Evolutionary conservation across 129 eudicot genomes (phyloP).

Genomic region (Cynara cardunculus): DNA sequence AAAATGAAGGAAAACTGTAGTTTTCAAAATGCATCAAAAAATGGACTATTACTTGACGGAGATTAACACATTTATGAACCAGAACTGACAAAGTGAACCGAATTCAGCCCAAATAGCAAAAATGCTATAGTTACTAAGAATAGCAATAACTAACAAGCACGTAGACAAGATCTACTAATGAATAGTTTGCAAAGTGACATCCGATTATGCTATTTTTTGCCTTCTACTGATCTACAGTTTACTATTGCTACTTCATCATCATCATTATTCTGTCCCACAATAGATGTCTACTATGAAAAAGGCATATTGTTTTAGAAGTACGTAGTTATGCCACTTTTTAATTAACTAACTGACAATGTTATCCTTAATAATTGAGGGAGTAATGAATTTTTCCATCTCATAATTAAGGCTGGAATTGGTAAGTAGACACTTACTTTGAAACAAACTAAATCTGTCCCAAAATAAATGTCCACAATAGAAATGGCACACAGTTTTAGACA

Average conservation of each 20-base stretch:
- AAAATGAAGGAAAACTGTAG: not conserved
- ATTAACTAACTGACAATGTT: not conserved
- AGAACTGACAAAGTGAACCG: not conserved
- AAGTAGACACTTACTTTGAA: not conserved
- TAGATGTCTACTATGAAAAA: not conserved
- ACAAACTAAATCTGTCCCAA: not conserved
- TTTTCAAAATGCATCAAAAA: not conserved
- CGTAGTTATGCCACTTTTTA: not conserved
- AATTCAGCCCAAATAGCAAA: not conserved
- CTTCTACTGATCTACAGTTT: not conserved
- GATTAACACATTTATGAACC: not conserved
- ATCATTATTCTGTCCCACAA: no score
- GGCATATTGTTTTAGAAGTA: not conserved
- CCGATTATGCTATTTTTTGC: not conserved
- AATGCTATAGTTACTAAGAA: not conserved
- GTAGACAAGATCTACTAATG: no score
- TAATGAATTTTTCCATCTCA: not conserved
- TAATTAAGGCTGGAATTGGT: not conserved
- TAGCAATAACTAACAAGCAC: no score
- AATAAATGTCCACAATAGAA: no score
- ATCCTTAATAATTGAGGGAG: not conserved
- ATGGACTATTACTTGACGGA: not conserved
- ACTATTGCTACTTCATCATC: no score
- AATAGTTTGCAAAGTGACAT: no score
- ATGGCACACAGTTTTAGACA: no score